Evolutionary conservation across 2,329 filamentous ascomycete genomes (phyloP).

Genomic region (Xylariaceae sp.): DNA sequence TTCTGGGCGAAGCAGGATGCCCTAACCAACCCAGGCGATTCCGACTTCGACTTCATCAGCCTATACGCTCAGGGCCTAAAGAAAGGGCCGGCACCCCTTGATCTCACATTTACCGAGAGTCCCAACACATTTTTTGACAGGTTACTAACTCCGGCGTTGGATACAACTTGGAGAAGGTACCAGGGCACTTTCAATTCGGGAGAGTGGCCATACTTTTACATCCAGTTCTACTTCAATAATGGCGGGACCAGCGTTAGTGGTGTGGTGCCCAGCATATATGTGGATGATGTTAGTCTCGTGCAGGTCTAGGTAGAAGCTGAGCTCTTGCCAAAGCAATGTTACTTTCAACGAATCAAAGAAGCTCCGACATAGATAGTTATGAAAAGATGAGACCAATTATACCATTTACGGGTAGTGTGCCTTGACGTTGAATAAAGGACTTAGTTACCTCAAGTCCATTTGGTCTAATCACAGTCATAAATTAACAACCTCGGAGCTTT

Average conservation of each 20-base stretch:
- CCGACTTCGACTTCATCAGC: slow-evolving; percentile 18
- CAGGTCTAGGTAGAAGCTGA: slow-evolving; percentile 7
- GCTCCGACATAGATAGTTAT: no score
- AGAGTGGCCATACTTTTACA: slow-evolving; percentile 23
- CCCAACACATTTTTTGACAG: slow-evolving; percentile 16
- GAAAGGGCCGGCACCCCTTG: slow-evolving; percentile 13
- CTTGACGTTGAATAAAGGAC: no score
- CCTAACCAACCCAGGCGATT: slow-evolving; percentile 5
- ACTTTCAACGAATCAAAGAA: no score
- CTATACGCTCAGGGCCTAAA: slow-evolving; percentile 18
- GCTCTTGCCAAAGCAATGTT: no score
- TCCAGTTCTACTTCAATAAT: slow-evolving; percentile 23
- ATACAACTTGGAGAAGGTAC: slow-evolving; percentile 20
- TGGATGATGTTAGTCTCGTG: slow-evolving; percentile 23
- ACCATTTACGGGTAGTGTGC: no score
- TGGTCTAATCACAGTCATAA: no score
- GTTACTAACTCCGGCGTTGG: slow-evolving; percentile 11
- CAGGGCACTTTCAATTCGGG: slow-evolving; percentile 19
- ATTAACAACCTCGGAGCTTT: no score
- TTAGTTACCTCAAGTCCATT: no score
- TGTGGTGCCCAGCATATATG: slow-evolving; percentile 16
- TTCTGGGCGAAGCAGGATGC: slow-evolving; percentile 19
- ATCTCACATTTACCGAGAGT: slow-evolving; percentile 12
- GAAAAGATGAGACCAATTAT: no score
- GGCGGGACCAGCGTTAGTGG: slow-evolving; percentile 16